Percentiles rank a stretch among this genome's conserved stretches.
Evolutionary conservation across 179 eudicot genomes (phyloP).

Genomic region (Patellifolia procumbens): DNA sequence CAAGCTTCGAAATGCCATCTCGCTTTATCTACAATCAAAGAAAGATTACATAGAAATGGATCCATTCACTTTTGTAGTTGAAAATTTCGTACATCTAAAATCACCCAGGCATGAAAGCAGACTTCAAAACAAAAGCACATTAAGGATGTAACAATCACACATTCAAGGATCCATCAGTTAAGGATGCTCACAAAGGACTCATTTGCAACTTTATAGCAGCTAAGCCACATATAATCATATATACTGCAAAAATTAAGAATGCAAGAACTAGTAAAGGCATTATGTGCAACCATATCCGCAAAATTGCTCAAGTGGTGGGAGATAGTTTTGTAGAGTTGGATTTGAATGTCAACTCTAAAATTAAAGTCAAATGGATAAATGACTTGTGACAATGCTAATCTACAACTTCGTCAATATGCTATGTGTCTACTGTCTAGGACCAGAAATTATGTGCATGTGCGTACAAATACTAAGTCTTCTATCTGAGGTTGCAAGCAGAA

Average conservation of each 20-base stretch:
- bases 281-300: background rate
- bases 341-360: background rate
- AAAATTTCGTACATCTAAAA: background rate
- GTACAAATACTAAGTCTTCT: background rate
- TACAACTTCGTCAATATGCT: background rate
- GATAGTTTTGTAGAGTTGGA: background rate
- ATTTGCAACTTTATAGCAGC: background rate
- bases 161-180: constrained; percentile 3
- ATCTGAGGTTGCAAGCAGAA: background rate
- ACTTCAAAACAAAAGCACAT: background rate
- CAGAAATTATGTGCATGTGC: background rate
- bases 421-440: background rate
- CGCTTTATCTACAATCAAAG: constrained; percentile 59
- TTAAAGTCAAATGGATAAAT: background rate
- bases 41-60: constrained; percentile 11
- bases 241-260: no score
- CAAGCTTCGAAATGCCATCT: constrained; percentile 88
- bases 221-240: background rate
- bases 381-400: background rate
- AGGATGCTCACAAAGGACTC: background rate
- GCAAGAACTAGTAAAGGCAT: background rate
- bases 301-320: background rate
- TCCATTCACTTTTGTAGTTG: background rate
- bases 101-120: background rate
- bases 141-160: background rate